Base-by-base conservation (phyloP, 805 yeast genomes). In the Brettanomyces anomalus region DNA sequence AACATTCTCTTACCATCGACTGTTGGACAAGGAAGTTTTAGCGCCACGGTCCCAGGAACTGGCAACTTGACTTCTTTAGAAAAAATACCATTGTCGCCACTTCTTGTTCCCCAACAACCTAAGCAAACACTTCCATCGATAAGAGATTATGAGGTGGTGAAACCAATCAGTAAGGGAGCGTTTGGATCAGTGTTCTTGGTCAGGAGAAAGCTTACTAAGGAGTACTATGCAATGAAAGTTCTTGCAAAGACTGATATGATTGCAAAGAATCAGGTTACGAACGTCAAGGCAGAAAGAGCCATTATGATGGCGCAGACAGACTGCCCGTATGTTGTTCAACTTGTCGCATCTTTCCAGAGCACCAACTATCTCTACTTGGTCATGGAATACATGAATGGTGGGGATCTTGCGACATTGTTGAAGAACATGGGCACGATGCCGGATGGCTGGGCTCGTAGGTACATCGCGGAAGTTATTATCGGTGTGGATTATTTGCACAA, bases 261-360 rank as follows among this genome's bases (percentile, higher is more conserved):
- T 46, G 90, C 96, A 2, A 93, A 90, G 64, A 94, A 94, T 68
- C 98, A 93, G 66, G 90, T 90, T 4, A 79, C 89, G 17, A 93
- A 93, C 58, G 96, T 94, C 28, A 85, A 84, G 54, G 85, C 96
- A 1, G 99, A 94, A 60, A 68, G 98, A 37, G 96, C 97, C 0
- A 90, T 90, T n/a, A 81, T 93, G 88, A 93, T 93, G 94, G 81
- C 94, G 2, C 97, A 93, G 57, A 77, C 95, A 3, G 90, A 88
- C 48, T 83, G 90, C 33, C 94, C 96, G 0, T 87, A 83, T 57
- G 97, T 93, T 46, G 97, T 96, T 1, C 88, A 82, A 55, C 67
- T 93, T 26, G 85, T 79, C 54, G 85, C 84, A 41, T 82, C 94
- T 30, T 93, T 93, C 60, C 98, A 93, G 63, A 85, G 86, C 46